These are phyloP conservation scores for Dryadomyces quercivorus DNA, from an alignment of 2,329 filamentous ascomycete species.

Conservation along the genomic window DNA sequence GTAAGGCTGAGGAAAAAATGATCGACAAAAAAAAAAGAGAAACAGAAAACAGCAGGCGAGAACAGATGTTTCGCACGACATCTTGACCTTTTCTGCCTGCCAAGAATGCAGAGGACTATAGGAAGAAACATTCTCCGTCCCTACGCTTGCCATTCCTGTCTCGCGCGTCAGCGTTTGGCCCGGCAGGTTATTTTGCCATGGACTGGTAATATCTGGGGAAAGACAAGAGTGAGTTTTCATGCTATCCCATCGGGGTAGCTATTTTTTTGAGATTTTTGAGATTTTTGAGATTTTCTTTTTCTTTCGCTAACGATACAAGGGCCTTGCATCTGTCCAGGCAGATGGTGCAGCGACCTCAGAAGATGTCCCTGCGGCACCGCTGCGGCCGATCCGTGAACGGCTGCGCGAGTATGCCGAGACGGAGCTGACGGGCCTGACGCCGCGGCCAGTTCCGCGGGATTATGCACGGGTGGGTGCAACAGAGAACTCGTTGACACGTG, in stretches of 20 bases:
- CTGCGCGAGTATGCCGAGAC: constrained; percentile 21
- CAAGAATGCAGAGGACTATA: constrained; percentile 4
- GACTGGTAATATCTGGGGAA: neutral
- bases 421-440: neutral
- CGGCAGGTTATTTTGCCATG: neutral
- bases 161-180: neutral
- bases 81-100: neutral
- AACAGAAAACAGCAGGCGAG: neutral
- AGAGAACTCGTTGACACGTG: constrained; percentile 24
- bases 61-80: neutral
- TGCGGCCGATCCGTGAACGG: constrained; percentile 23
- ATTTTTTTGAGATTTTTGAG: no score
- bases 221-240: neutral
- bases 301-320: neutral
- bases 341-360: neutral
- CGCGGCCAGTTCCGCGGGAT: constrained; percentile 13
- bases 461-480: constrained; percentile 15
- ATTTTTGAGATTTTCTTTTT: no score
- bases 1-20: neutral
- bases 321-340: neutral
- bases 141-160: neutral
- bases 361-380: neutral
- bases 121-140: constrained; percentile 2
- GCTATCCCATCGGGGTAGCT: no score
- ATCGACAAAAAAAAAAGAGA: neutral